These are phyloP conservation scores for Aspergillus campestris DNA, from an alignment of 495 filamentous ascomycete species.

Conservation along the genomic window DNA sequence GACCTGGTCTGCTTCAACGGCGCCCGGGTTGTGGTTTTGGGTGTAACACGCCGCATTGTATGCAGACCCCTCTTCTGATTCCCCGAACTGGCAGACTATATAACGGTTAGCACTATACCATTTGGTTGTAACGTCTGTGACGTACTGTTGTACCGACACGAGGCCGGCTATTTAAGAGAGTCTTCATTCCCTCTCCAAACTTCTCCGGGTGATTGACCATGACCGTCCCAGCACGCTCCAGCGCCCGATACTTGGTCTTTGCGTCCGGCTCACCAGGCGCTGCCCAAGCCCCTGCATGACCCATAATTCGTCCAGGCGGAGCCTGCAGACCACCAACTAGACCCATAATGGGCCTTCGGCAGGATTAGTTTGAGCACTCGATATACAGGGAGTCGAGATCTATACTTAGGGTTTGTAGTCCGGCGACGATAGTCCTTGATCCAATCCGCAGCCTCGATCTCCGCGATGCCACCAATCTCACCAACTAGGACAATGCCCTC, in stretches of 20 bases:
- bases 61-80: constrained; percentile 44
- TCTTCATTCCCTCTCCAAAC: constrained; percentile 66
- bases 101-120: constrained; percentile 7
- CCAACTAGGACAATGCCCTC: constrained; percentile 78
- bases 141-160: constrained; percentile 21
- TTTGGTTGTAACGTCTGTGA: not conserved
- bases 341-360: constrained; percentile 64
- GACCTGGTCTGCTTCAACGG: constrained; percentile 37
- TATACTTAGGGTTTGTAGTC: constrained; percentile 56
- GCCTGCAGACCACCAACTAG: constrained; percentile 65
- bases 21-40: constrained; percentile 1
- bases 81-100: constrained; percentile 11
- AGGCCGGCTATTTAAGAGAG: constrained; percentile 33
- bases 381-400: constrained; percentile 10
- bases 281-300: constrained; percentile 77
- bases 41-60: constrained; percentile 31
- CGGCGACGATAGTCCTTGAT: constrained; percentile 59
- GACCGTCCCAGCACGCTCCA: constrained; percentile 62
- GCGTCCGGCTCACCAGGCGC: constrained; percentile 59
- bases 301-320: constrained; percentile 66
- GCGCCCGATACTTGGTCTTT: constrained; percentile 54
- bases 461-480: constrained; percentile 76
- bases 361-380: not conserved
- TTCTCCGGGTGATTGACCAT: constrained; percentile 77
- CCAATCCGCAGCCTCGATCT: constrained; percentile 76